Base-by-base conservation (phyloP, 345 rosid species). In the Hibiscus trionum region DNA sequence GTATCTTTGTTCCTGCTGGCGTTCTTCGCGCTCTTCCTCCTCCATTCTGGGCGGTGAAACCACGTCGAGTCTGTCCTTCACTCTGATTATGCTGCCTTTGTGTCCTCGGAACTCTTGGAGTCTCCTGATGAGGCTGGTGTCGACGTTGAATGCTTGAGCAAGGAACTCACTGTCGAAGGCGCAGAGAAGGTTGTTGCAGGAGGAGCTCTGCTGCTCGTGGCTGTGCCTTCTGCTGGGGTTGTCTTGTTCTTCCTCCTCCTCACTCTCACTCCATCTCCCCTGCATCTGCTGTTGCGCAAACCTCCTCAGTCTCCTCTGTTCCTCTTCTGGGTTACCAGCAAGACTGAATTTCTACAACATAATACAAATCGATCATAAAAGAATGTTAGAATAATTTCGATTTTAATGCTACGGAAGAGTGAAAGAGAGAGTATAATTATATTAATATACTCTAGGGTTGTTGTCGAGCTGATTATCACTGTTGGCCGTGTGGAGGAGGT, bases 31-130 rank as follows among this genome's bases (percentile, higher is more conserved):
- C 82, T 82, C 78, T 56, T 78, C 86, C 4, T 55, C 55, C 15
- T 58, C 19, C 71, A 68, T 76, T 9, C 50, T 63, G 17, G 91
- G 89, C 0, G 92, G 94, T 73, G 78, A 72, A 62, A 80, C 76
- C 0, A 85, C 76, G 66, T 80, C 78, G 61, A 91, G 91, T 12
- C 83, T 75, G 4, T 80, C 83, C 69, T 65, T 80, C 16, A 86
- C 96, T n/a, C 67, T 81, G 44, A 94, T 83, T 46, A 94, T 90
- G 82, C 67, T 85, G 69, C 93, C 93, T 74, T 88, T 72, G 55
- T 37, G 65, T 77, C 83, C 91, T 5, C 78, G 61, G 44, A 70
- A 76, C 69, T 73, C 76, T 78, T 81, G 90, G 21, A 94, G 83
- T 74, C 66, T 81, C 73, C 78, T 77, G 12, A 85, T 87, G 26